Conservation (phyloP, 192 early-diverging fungal species). For the Backusella psychrophila region DNA sequence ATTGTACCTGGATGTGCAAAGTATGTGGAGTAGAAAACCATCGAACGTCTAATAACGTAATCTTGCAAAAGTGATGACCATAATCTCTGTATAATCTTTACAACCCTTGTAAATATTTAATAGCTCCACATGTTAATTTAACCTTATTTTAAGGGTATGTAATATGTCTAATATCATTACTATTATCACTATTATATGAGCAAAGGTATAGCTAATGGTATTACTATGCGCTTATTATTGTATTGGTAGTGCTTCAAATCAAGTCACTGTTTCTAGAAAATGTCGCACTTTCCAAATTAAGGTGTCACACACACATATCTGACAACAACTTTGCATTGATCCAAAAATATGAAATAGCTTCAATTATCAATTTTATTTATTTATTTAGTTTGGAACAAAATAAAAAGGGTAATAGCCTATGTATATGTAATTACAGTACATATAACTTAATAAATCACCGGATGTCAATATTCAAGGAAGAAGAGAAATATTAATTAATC, state of each 20-base stretch:
- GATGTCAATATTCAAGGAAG: neutral
- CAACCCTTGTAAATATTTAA: too few species aligned
- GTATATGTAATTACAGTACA: neutral
- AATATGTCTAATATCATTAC: neutral
- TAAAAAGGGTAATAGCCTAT: neutral
- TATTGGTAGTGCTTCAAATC: neutral
- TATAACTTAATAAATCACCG: too few species aligned
- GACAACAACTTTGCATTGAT: neutral
- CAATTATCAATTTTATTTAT: neutral
- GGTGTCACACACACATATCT: neutral
- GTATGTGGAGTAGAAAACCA: neutral
- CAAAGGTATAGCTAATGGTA: neutral
- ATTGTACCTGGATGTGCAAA: neutral
- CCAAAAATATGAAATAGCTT: neutral
- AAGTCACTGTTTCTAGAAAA: neutral
- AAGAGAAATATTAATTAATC: neutral
- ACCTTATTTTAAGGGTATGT: neutral
- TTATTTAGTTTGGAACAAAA: neutral
- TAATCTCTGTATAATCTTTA: neutral
- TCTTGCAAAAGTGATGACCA: neutral
- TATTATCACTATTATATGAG: neutral
- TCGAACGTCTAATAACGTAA: neutral
- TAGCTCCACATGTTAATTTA: neutral
- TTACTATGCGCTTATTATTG: neutral
- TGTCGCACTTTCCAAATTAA: constrained; percentile 1